Percentiles rank a stretch among this genome's conserved stretches.
Evolutionary conservation across 2,329 filamentous ascomycete species (phyloP).

Genomic region (Colletotrichum lupini): DNA sequence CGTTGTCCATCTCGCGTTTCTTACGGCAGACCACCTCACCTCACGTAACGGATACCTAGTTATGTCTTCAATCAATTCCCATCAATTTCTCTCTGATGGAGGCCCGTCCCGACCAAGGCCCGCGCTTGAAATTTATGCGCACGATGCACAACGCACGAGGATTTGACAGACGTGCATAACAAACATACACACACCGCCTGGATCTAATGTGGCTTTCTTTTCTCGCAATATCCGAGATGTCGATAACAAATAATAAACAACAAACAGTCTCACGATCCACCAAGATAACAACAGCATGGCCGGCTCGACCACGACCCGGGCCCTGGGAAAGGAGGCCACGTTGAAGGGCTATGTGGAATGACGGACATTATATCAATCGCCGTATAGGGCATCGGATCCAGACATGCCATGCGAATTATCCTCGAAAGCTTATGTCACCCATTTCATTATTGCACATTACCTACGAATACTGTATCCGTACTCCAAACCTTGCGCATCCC

Average conservation of each 20-base stretch:
- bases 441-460: background rate
- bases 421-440: background rate
- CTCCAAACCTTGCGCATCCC: background rate
- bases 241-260: background rate
- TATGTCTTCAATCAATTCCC: background rate
- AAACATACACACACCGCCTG: conserved; percentile 11
- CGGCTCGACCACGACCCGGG: background rate
- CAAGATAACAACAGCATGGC: background rate
- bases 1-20: background rate
- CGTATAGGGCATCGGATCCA: background rate
- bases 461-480: too few relatives aligned
- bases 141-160: background rate
- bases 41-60: too few relatives aligned
- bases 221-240: background rate
- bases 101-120: conserved; percentile 32
- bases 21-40: too few relatives aligned
- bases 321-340: background rate
- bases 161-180: background rate
- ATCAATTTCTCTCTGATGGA: conserved; percentile 1
- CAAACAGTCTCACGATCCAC: background rate
- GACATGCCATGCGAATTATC: too few relatives aligned
- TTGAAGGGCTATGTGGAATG: background rate
- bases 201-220: background rate
- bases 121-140: conserved; percentile 10
- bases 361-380: background rate